Evolutionary conservation across 139 green algal species (phyloP), one percentile per base, ranked within the genome.

Genomic region (Chlorokybus atmophyticus): DNA sequence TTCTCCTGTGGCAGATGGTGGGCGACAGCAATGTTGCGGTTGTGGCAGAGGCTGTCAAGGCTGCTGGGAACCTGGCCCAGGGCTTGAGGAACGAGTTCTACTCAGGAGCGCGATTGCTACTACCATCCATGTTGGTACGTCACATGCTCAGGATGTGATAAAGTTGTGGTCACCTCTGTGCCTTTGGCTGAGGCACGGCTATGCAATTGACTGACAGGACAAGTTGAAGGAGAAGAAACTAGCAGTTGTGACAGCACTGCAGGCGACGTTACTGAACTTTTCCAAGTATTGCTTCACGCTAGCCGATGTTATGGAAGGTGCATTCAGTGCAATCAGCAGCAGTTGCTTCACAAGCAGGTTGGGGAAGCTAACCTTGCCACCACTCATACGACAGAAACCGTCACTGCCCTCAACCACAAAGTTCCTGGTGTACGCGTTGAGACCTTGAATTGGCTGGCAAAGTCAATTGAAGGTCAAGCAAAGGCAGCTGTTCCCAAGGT

Each of bases 221-320:
- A 71, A 62, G 38, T 66, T 64, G 17, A 71, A 71, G 63, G 63
- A 71, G 32, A 71, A 71, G 56, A 71, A 71, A 39, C 17, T 32
- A 21, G 27, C 10, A 0, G 40, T 71, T 17, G 32, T 68, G 57
- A 19, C 49, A 14, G 58, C 57, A 17, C 17, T 68, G 21, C 38
- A 48, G n/a, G 57, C 59, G 23, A 35, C 62, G 23, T 24, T 68
- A 26, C 60, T 58, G 21, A 39, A 25, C 17, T 40, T 69, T 14
- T 59, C 55, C 57, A 60, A 48, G 24, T 30, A 23, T 8, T 55
- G n/a, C 10, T 69, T 70, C n/a, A 6, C 32, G 1, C 29, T 70
- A 8, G 2, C 28, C 26, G 62, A 70, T 8, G 35, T 68, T 17
- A 25, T 51, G 17, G 62, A 68, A 62, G 62, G 62, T 70, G 17